Percentiles rank a stretch among this genome's conserved stretches.
Conservation (phyloP, 768 basidiomycete genomes). For the Sporobolomyces pararoseus region DNA sequence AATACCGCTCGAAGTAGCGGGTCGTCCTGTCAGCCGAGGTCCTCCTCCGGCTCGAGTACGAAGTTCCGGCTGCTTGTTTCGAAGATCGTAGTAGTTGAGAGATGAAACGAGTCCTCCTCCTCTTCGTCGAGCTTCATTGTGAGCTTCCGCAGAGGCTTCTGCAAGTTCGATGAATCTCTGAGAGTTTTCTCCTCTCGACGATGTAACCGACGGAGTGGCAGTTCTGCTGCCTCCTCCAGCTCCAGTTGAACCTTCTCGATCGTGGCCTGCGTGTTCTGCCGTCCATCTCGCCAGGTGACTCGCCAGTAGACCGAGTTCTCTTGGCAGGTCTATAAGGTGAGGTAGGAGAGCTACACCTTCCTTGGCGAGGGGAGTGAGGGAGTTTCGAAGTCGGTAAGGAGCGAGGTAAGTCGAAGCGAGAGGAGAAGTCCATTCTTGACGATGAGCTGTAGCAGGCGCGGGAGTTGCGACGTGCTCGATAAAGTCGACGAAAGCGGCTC, state of each 20-base stretch:
- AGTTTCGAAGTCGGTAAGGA: slow-evolving; percentile 29
- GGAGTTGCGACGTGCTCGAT: slow-evolving; percentile 46
- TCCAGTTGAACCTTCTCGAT: slow-evolving; percentile 43
- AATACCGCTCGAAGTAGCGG: neutral
- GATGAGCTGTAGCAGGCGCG: slow-evolving; percentile 10
- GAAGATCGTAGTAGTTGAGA: slow-evolving; percentile 7
- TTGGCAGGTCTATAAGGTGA: slow-evolving; percentile 70
- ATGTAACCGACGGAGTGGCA: slow-evolving; percentile 20
- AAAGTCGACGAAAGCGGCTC: slow-evolving; percentile 73
- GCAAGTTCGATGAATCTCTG: slow-evolving; percentile 17
- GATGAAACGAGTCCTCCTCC: slow-evolving; percentile 34
- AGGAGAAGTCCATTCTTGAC: slow-evolving; percentile 41
- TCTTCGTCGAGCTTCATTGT: slow-evolving; percentile 30
- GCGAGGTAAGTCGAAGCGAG: slow-evolving; percentile 34
- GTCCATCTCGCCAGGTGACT: slow-evolving; percentile 68
- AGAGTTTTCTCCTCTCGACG: slow-evolving; percentile 5
- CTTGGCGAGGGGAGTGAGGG: slow-evolving; percentile 50
- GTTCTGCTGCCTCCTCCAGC: slow-evolving; percentile 3
- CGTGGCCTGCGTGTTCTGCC: slow-evolving; percentile 61
- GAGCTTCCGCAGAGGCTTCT: slow-evolving; percentile 27
- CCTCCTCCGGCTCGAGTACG: slow-evolving; percentile 2
- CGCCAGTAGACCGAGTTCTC: slow-evolving; percentile 69
- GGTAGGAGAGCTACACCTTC: slow-evolving; percentile 63
- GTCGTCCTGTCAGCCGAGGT: neutral
- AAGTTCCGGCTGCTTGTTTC: slow-evolving; percentile 6